Percentiles rank a stretch among this genome's conserved stretches.
Conservation (phyloP, 1,139 yeast species). For the Pichia sp. region DNA sequence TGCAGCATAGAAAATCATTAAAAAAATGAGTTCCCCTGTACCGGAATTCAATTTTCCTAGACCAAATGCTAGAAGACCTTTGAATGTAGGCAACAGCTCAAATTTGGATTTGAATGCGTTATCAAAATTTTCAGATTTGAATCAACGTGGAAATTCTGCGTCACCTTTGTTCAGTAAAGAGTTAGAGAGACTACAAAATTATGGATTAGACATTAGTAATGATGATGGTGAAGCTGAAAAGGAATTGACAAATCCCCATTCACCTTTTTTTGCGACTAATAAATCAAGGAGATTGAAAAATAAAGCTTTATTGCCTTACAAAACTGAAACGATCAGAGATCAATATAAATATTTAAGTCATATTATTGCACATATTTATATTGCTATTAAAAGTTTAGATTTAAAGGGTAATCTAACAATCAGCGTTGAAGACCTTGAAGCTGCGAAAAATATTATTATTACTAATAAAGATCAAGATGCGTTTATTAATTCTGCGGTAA, state of each 20-base stretch:
- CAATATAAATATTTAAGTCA: conserved; percentile 73
- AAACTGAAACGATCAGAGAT: conserved; percentile 61
- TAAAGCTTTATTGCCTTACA: conserved; percentile 67
- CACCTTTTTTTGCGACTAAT: conserved; percentile 52
- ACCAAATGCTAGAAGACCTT: conserved; percentile 12
- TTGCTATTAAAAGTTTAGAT: conserved; percentile 73
- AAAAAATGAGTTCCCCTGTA: conserved; percentile 19
- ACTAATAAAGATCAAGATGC: conserved; percentile 10
- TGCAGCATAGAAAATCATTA: too few species aligned
- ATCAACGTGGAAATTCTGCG: not conserved
- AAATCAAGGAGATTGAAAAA: conserved; percentile 52
- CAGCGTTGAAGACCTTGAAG: conserved; percentile 42
- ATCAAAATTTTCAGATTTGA: not conserved
- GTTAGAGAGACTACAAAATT: conserved; percentile 27
- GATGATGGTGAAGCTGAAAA: conserved; percentile 37
- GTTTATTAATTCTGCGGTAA: conserved; percentile 12
- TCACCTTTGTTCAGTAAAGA: conserved; percentile 16
- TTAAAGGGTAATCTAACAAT: conserved; percentile 67
- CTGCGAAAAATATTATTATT: conserved; percentile 19
- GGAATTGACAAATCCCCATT: conserved; percentile 42
- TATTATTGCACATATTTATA: conserved; percentile 70
- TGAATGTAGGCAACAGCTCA: conserved; percentile 2
- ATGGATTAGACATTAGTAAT: conserved; percentile 54
- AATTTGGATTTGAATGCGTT: not conserved
- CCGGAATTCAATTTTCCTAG: conserved; percentile 12